Evolutionary conservation across 805 yeast genomes (phyloP), one percentile per base, ranked within the genome.

Genomic region (Saccharomycopsis guyanensis): DNA sequence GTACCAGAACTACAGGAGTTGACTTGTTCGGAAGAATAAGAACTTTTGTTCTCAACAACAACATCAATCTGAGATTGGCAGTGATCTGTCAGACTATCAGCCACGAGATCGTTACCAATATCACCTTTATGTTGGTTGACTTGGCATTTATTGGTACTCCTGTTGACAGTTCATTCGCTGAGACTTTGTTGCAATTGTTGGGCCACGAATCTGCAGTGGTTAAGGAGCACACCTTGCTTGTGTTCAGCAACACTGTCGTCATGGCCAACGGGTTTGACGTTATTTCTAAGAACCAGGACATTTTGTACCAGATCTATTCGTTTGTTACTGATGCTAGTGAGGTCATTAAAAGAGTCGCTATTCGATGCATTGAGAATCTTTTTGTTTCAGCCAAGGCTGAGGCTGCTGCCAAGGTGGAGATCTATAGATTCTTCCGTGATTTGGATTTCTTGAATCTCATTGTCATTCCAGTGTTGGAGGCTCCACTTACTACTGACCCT

Each of bases 111-210:
- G 37, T 33, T 8, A 33, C 20, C 18, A 33, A 33, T 15, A 33
- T 33, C 37, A 33, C 37, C 20, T 33, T 33, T 18, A 33, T 33
- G 37, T 33, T 33, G 37, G 37, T 33, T 33, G 37, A 33, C 20
- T 33, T 33, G 20, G 37, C 37, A 15, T 33, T 33, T 15, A 18
- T 18, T 8, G 37, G 37, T 8, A 33, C 37, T 10, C 20, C 37
- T 15, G 20, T 33, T 15, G 37, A 33, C 20, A 33, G 20, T 15
- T 18, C 18, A 15, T 15, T 18, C 10, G 37, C 37, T 15, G 20
- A 33, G 6, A 12, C 20, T 15, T 8, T 33, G 37, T 15, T 15
- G 7, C 37, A 33, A 15, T 33, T 33, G 20, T 33, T 33, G 37
- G 37, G 37, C 20, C 37, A 33, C 20, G 19, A 15, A 8, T 15